Evolutionary conservation across 768 basidiomycete genomes (phyloP).

Genomic region (Pleurotus ostreatus): DNA sequence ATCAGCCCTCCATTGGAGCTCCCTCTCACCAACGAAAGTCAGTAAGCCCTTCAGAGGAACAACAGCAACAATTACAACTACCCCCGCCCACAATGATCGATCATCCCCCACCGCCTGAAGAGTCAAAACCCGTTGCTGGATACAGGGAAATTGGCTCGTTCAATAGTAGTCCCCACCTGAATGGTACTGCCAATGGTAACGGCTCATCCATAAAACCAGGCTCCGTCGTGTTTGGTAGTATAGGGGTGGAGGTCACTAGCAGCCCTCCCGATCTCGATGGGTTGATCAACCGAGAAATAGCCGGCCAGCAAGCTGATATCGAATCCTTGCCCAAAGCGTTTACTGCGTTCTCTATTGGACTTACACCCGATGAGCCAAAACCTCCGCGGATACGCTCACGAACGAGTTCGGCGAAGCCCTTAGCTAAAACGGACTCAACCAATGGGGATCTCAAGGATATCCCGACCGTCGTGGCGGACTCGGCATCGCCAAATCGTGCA

Average conservation of each 20-base stretch:
- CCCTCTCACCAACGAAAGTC: background rate
- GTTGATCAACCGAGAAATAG: conserved; percentile 11
- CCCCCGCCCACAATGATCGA: conserved; percentile 14
- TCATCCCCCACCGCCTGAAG: conserved; percentile 10
- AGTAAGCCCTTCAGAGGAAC: background rate
- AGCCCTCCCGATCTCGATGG: conserved; percentile 20
- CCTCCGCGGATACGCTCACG: conserved; percentile 29
- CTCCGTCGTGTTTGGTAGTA: conserved; percentile 52
- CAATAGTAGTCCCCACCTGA: background rate
- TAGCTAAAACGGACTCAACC: background rate
- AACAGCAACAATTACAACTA: background rate
- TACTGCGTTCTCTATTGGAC: conserved; percentile 40
- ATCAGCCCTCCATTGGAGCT: too few species aligned
- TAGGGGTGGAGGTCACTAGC: conserved; percentile 26
- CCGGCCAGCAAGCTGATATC: conserved; percentile 6
- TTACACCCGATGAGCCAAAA: conserved; percentile 21
- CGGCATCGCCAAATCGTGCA: too few species aligned
- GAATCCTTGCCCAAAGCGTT: conserved; percentile 25
- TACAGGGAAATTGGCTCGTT: background rate
- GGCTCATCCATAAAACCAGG: background rate
- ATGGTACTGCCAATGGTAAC: background rate
- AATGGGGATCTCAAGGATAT: background rate
- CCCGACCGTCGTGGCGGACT: too few species aligned
- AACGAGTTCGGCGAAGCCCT: conserved; percentile 22
- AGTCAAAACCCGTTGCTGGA: conserved; percentile 10